These are phyloP conservation scores for Diophrys appendiculata DNA, from an alignment of 73 alveolate species.

Conservation along the genomic window DNA sequence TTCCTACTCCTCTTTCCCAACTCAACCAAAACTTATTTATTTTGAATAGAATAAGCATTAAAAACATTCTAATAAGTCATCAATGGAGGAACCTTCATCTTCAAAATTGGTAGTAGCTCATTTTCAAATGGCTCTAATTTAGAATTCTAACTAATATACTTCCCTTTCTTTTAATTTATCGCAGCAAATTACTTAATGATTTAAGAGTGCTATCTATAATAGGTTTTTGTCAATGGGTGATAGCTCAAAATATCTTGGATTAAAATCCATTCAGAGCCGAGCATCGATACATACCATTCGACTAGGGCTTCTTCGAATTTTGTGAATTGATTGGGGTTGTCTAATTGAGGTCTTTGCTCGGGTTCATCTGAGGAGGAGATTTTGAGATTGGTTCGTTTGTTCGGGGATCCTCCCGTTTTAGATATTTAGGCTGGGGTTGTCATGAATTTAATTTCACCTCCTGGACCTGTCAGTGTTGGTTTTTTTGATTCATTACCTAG, in stretches of 20 bases:
- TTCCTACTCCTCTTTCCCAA: too few species aligned
- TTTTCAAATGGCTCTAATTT: neutral
- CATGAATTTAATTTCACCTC: neutral
- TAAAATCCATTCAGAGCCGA: neutral
- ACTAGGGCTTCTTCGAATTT: neutral
- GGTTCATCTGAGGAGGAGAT: too few species aligned
- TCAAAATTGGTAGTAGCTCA: neutral
- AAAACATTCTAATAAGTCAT: neutral
- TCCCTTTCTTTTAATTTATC: neutral
- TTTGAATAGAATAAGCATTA: too few species aligned
- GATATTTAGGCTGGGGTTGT: too few species aligned
- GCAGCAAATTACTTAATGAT: neutral
- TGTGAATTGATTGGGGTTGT: neutral
- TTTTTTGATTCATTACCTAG: neutral
- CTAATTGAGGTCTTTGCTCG: neutral
- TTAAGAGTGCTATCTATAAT: neutral
- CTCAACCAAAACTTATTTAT: too few species aligned
- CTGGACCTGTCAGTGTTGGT: neutral
- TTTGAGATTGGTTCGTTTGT: too few species aligned
- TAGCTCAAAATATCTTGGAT: neutral
- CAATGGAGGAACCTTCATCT: neutral
- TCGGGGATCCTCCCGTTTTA: too few species aligned
- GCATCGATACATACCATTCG: neutral
- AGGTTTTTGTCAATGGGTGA: neutral
- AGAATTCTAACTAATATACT: neutral